These are phyloP conservation scores for Aspergillus bridgeri DNA, from an alignment of 495 filamentous ascomycete species.

Conservation along the genomic window DNA sequence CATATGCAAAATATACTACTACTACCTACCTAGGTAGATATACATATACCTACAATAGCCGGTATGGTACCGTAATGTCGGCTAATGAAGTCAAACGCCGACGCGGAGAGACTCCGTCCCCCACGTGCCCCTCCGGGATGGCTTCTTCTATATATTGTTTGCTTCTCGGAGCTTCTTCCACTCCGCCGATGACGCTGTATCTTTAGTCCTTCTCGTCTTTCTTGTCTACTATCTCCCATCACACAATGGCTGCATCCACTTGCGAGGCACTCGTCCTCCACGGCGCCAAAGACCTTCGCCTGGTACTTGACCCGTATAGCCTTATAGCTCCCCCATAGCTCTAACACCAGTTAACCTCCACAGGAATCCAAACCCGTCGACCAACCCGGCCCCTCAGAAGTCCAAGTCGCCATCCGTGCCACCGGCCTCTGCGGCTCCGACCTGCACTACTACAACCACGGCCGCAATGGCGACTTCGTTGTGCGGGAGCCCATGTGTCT, in stretches of 20 bases:
- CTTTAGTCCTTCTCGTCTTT: not conserved
- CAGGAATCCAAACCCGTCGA: slow-evolving; percentile 43
- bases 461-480: slow-evolving; percentile 78
- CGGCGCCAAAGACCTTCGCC: slow-evolving; percentile 62
- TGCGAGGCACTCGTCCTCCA: slow-evolving; percentile 64
- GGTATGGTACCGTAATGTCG: slow-evolving; percentile 14
- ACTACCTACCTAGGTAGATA: too few relatives aligned
- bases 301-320: too few relatives aligned
- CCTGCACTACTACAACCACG: slow-evolving; percentile 81
- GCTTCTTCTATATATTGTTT: too few relatives aligned
- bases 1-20: too few relatives aligned
- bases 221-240: slow-evolving; percentile 14
- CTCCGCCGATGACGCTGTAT: not conserved
- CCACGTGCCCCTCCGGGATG: slow-evolving; percentile 10
- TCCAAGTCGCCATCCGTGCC: slow-evolving; percentile 70
- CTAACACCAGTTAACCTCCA: slow-evolving; percentile 6
- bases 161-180: too few relatives aligned
- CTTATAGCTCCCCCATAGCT: not conserved
- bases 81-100: slow-evolving; percentile 39
- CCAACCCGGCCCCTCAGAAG: slow-evolving; percentile 50
- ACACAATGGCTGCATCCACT: slow-evolving; percentile 28
- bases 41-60: too few relatives aligned
- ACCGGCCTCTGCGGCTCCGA: slow-evolving; percentile 84
- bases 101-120: slow-evolving; percentile 33
- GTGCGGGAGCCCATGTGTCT: slow-evolving; percentile 69